phyloP scores from a whole-genome alignment of 208 protist genomes.

The Giardia duodenalis region DNA sequence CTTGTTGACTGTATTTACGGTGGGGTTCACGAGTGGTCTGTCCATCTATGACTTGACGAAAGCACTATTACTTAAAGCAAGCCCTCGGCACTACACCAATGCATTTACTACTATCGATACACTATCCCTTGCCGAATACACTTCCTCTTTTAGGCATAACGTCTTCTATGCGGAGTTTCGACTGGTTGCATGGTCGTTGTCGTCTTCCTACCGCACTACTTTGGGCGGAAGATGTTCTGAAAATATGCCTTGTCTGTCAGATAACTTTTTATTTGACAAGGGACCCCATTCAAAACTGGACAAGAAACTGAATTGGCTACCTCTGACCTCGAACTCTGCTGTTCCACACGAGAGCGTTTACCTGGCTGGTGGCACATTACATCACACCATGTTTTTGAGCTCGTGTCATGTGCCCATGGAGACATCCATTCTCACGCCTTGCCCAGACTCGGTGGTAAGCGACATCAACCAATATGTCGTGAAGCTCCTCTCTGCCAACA shows the following conservation, averaged over 20 bases:
- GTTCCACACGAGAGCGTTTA: background rate
- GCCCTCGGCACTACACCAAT: background rate
- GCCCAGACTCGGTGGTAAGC: too few species aligned
- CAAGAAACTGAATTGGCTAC: background rate
- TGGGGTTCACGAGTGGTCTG: background rate
- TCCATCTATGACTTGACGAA: background rate
- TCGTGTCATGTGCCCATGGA: too few species aligned
- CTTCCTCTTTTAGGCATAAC: background rate
- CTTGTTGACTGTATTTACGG: background rate
- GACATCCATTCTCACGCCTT: too few species aligned
- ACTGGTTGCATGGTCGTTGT: background rate
- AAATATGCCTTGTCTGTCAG: too few species aligned
- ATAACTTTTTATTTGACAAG: too few species aligned
- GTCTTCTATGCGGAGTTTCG: background rate
- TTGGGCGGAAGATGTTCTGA: background rate
- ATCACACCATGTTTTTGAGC: too few species aligned
- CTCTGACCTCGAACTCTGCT: background rate
- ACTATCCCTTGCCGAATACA: background rate
- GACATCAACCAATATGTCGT: too few species aligned
- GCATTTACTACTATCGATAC: background rate
- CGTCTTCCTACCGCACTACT: background rate
- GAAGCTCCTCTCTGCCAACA: too few species aligned
- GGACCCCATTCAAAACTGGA: background rate
- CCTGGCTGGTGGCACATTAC: too few species aligned
- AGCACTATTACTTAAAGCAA: background rate